A percentile compares a stretch with the other conserved stretches of the same genome.
Evolutionary conservation across 2,329 filamentous ascomycete species (phyloP).

Genomic region (Arachnopeziza araneosa): DNA sequence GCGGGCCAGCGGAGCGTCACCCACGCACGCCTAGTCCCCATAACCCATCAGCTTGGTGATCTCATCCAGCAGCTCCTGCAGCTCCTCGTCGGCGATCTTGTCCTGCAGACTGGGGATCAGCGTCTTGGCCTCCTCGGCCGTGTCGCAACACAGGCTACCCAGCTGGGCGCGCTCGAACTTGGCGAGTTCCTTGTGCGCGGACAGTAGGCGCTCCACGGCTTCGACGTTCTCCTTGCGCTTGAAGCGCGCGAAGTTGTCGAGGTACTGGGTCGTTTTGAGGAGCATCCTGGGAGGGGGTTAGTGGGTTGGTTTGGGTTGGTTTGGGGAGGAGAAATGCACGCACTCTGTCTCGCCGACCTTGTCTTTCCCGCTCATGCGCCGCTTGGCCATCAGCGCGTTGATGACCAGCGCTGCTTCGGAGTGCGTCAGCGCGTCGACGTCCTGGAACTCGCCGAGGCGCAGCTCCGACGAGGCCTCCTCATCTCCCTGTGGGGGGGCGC

Average conservation of each 20-base stretch:
- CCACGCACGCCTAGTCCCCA: conserved; percentile 8
- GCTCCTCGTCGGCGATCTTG: conserved; percentile 85
- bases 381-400: conserved; percentile 78
- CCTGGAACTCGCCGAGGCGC: conserved; percentile 87
- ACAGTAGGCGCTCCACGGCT: conserved; percentile 83
- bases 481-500: conserved; percentile 66
- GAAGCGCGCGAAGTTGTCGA: conserved; percentile 92
- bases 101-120: conserved; percentile 83
- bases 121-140: conserved; percentile 91
- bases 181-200: conserved; percentile 71
- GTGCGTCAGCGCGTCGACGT: conserved; percentile 85
- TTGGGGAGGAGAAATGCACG: conserved; percentile 28
- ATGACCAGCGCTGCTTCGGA: conserved; percentile 91
- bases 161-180: conserved; percentile 93
- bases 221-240: conserved; percentile 93
- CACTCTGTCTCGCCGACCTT: conserved; percentile 74
- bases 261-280: conserved; percentile 83
- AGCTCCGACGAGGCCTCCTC: conserved; percentile 81
- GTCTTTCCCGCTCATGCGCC: conserved; percentile 73
- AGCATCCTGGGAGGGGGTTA: conserved; percentile 54
- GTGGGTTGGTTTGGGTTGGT: not conserved
- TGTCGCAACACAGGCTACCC: conserved; percentile 90
- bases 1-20: not conserved
- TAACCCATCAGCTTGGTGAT: conserved; percentile 66
- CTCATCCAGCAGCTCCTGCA: conserved; percentile 85